Evolutionary conservation across 768 basidiomycete genomes (phyloP).

Genomic region (Serendipita sp.): DNA sequence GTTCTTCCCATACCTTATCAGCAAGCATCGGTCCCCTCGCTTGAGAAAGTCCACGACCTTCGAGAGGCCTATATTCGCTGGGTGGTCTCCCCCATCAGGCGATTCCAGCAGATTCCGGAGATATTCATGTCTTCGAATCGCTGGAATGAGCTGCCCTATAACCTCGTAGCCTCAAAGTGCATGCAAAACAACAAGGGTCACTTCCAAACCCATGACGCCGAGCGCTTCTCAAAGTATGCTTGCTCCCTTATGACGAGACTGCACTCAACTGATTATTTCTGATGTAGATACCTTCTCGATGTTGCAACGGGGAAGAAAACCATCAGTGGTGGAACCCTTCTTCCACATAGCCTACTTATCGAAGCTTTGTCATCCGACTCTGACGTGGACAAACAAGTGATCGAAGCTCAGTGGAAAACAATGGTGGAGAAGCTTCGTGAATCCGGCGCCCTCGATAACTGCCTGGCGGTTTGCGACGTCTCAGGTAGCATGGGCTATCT

Average conservation of each 20-base stretch:
- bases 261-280: background rate
- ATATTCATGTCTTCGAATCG: slow-evolving; percentile 43
- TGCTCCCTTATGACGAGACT: background rate
- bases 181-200: slow-evolving; percentile 41
- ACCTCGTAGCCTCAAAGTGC: slow-evolving; percentile 41
- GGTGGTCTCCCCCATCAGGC: slow-evolving; percentile 42
- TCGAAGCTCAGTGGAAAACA: slow-evolving; percentile 53
- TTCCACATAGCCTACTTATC: slow-evolving; percentile 45
- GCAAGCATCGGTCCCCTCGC: slow-evolving; percentile 12
- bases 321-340: slow-evolving; percentile 52
- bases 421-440: slow-evolving; percentile 39
- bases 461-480: slow-evolving; percentile 56
- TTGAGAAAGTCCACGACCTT: slow-evolving; percentile 26
- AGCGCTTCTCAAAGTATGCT: slow-evolving; percentile 29
- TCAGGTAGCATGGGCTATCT: slow-evolving; percentile 53
- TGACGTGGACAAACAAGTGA: slow-evolving; percentile 27
- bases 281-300: slow-evolving; percentile 33
- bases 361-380: slow-evolving; percentile 23
- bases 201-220: slow-evolving; percentile 44
- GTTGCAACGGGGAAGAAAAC: slow-evolving; percentile 39
- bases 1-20: slow-evolving; percentile 13
- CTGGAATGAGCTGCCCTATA: slow-evolving; percentile 43
- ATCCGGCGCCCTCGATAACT: slow-evolving; percentile 40
- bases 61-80: slow-evolving; percentile 45
- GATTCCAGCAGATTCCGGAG: slow-evolving; percentile 33